A percentile compares a stretch with the other conserved stretches of the same genome.
Evolutionary conservation across 768 basidiomycete species (phyloP).

Genomic region (Piloderma croceum): DNA sequence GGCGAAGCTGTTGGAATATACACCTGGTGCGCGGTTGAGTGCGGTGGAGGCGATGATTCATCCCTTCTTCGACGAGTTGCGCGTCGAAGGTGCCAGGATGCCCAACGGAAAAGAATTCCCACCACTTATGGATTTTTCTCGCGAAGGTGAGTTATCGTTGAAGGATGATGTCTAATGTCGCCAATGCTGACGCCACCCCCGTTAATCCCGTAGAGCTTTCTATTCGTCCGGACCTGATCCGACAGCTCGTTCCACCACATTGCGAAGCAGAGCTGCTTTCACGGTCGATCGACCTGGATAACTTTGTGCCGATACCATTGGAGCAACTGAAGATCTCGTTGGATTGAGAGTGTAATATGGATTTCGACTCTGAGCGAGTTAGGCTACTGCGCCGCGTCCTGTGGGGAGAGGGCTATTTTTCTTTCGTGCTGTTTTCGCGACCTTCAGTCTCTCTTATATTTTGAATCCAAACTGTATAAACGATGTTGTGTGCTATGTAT

Average conservation of each 20-base stretch:
- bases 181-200: no score
- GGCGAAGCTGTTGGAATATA: constrained; percentile 93
- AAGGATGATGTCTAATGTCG: constrained; percentile 7
- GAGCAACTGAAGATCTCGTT: constrained; percentile 92
- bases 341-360: constrained; percentile 50
- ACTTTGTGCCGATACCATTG: constrained; percentile 95
- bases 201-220: constrained; percentile 73
- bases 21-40: constrained; percentile 87
- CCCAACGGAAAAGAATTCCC: constrained; percentile 97
- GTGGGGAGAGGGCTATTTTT: constrained; percentile 1
- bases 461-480: constrained; percentile 9
- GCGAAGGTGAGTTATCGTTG: constrained; percentile 69
- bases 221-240: constrained; percentile 90
- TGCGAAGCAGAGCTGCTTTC: constrained; percentile 85
- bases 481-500: constrained; percentile 9
- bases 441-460: constrained; percentile 3
- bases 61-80: constrained; percentile 95
- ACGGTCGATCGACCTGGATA: constrained; percentile 81
- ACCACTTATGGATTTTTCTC: constrained; percentile 88
- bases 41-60: constrained; percentile 90
- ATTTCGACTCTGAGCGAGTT: neutral
- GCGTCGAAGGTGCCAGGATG: constrained; percentile 87
- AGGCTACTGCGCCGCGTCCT: constrained; percentile 10
- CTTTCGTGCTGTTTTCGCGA: constrained; percentile 5
- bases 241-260: constrained; percentile 83